Evolutionary conservation across 2,329 filamentous ascomycete species (phyloP).

Genomic region (Trichoderma oligosporum): DNA sequence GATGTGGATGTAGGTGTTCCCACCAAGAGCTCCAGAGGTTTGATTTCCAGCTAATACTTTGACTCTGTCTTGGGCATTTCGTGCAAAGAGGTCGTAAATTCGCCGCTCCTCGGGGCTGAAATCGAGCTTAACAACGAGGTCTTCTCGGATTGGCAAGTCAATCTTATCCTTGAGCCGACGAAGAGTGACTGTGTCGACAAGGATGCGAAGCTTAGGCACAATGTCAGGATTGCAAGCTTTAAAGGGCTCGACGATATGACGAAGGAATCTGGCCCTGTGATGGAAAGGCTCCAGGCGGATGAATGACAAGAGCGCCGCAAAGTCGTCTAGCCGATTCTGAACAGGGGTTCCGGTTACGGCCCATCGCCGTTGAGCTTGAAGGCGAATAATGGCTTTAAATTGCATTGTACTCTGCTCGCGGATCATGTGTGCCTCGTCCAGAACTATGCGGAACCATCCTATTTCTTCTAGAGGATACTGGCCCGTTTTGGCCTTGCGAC

Average conservation of each 20-base stretch:
- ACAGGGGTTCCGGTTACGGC: conserved; percentile 96
- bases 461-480: conserved; percentile 67
- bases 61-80: conserved; percentile 75
- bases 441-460: conserved; percentile 88
- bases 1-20: conserved; percentile 90
- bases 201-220: conserved; percentile 76
- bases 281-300: conserved; percentile 82
- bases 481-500: conserved; percentile 58
- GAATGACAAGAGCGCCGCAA: conserved; percentile 83
- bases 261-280: conserved; percentile 68
- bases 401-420: conserved; percentile 77
- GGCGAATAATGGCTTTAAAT: conserved; percentile 76
- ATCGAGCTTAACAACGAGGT: conserved; percentile 67
- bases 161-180: conserved; percentile 90
- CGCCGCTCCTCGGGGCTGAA: conserved; percentile 72
- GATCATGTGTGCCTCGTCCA: conserved; percentile 94
- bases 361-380: conserved; percentile 82
- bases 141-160: conserved; percentile 69
- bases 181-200: conserved; percentile 92
- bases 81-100: conserved; percentile 81
- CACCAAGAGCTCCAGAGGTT: conserved; percentile 65
- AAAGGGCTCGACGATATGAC: conserved; percentile 80
- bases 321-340: conserved; percentile 87
- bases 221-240: conserved; percentile 82
- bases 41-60: conserved; percentile 61